Evolutionary conservation across 305 asterid species (phyloP).

Genomic region (Fraxinus albicans): DNA sequence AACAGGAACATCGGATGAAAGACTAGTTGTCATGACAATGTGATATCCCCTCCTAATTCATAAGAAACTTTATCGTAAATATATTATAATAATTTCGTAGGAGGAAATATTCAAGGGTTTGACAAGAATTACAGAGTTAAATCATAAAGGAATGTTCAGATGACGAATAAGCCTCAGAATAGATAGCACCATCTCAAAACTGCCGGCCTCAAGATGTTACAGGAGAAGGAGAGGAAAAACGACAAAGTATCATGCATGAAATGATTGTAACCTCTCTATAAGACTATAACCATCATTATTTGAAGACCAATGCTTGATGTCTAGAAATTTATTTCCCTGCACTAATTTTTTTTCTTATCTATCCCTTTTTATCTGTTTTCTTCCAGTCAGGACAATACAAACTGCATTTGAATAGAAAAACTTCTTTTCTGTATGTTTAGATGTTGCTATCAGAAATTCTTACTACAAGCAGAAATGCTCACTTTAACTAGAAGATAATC

Average conservation of each 20-base stretch:
- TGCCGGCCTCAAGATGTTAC: background rate
- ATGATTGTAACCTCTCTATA: background rate
- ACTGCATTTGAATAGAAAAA: background rate
- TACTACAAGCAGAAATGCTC: background rate
- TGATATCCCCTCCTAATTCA: constrained; percentile 70
- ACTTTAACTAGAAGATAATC: background rate
- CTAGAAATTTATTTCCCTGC: background rate
- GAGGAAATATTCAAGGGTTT: background rate
- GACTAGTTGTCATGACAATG: constrained; percentile 95
- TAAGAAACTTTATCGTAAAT: background rate
- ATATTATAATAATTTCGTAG: background rate
- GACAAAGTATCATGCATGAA: background rate
- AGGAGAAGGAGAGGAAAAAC: background rate
- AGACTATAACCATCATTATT: background rate
- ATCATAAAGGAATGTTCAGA: background rate
- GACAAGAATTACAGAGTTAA: background rate
- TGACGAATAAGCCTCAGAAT: background rate
- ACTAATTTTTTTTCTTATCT: background rate
- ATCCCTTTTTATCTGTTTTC: background rate
- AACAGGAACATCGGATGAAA: constrained; percentile 97
- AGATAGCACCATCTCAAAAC: background rate
- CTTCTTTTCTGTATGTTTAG: background rate
- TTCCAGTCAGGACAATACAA: background rate
- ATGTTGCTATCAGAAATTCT: background rate
- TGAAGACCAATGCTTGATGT: background rate